These are phyloP conservation scores for Candida sanyaensis DNA, from an alignment of 1,139 yeast genomes.

Conservation along the genomic window DNA sequence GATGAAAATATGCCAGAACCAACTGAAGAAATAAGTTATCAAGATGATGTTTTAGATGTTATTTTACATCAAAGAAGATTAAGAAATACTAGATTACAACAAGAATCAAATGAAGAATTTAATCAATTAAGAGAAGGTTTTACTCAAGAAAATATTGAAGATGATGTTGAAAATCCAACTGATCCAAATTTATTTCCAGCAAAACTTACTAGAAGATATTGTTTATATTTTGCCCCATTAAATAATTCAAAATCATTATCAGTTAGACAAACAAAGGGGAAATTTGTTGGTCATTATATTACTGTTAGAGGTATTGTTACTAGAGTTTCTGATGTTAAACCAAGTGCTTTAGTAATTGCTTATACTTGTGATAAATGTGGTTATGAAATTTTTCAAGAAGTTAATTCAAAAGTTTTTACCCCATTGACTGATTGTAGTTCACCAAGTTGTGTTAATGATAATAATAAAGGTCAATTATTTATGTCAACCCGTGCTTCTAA, in stretches of 20 bases:
- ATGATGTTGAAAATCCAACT: constrained; percentile 18
- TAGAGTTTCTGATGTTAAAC: constrained; percentile 94
- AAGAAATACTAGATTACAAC: constrained; percentile 73
- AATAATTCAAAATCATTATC: constrained; percentile 56
- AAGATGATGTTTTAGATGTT: constrained; percentile 91
- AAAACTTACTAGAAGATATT: constrained; percentile 82
- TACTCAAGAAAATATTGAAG: constrained; percentile 13
- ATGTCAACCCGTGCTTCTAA: constrained; percentile 96
- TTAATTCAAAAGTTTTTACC: constrained; percentile 77
- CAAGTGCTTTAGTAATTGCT: constrained; percentile 86
- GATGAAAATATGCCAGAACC: constrained; percentile 87
- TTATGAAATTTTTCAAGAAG: constrained; percentile 94
- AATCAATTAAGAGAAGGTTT: constrained; percentile 42
- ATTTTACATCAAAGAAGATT: constrained; percentile 86
- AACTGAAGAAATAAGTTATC: constrained; percentile 71
- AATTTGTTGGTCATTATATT: constrained; percentile 79
- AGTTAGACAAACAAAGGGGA: constrained; percentile 87
- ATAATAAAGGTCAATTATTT: constrained; percentile 84
- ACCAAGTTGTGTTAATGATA: constrained; percentile 73
- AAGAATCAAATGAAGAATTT: constrained; percentile 61
- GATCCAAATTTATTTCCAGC: constrained; percentile 66
- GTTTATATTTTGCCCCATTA: constrained; percentile 82
- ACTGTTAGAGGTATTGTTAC: constrained; percentile 95
- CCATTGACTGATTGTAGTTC: constrained; percentile 89
- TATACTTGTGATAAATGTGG: constrained; percentile 99